These are phyloP conservation scores for Paramyrothecium roridum DNA, from an alignment of 2,329 filamentous ascomycete genomes.

Conservation along the genomic window DNA sequence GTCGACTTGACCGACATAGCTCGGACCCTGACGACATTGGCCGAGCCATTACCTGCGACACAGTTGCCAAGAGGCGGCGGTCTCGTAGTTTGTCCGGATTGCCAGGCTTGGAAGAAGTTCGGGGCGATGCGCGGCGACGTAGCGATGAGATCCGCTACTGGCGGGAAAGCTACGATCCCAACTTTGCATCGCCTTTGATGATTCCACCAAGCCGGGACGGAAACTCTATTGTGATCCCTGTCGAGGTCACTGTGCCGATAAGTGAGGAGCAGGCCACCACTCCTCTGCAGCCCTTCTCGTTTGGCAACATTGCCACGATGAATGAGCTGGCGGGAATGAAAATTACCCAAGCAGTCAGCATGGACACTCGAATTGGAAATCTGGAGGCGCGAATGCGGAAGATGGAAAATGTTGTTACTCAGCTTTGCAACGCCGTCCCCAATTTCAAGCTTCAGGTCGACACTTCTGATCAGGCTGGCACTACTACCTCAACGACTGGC, in stretches of 20 bases:
- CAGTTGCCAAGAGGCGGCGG: conserved; percentile 45
- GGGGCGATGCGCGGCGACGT: conserved; percentile 41
- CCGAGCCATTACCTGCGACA: conserved; percentile 59
- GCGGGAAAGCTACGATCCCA: conserved; percentile 57
- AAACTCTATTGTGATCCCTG: conserved; percentile 20
- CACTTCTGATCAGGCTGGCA: conserved; percentile 19
- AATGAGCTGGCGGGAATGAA: conserved; percentile 52
- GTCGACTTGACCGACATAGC: conserved; percentile 29
- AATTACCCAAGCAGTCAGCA: conserved; percentile 51
- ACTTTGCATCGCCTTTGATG: conserved; percentile 48
- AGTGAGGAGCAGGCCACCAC: conserved; percentile 30
- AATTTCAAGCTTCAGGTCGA: conserved; percentile 31
- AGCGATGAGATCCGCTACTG: conserved; percentile 64
- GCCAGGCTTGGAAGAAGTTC: conserved; percentile 32
- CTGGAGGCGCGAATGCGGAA: conserved; percentile 51
- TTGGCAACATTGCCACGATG: conserved; percentile 43
- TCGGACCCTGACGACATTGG: conserved; percentile 55
- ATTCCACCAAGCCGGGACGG: conserved; percentile 39
- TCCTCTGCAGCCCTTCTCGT: conserved; percentile 51
- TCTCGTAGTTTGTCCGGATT: conserved; percentile 59
- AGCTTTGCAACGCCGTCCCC: conserved; percentile 44
- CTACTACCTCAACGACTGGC: conserved; percentile 5
- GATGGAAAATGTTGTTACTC: conserved; percentile 50
- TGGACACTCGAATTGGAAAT: conserved; percentile 49
- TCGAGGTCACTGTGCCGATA: conserved; percentile 27